Evolutionary conservation across 2,329 filamentous ascomycete species (phyloP).

Genomic region (Exophiala bonariae): DNA sequence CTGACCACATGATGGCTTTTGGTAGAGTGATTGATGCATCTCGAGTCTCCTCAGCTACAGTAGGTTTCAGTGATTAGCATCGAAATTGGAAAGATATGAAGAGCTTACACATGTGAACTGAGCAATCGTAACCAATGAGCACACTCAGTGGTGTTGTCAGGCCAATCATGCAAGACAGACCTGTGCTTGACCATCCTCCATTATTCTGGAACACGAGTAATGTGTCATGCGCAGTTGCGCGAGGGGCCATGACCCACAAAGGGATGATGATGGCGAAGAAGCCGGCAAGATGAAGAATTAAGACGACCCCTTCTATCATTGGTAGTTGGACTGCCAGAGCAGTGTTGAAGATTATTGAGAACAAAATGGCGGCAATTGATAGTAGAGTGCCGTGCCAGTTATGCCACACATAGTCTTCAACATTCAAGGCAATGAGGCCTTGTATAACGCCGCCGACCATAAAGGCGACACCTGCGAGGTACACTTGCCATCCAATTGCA

Average conservation of each 20-base stretch:
- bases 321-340: constrained; percentile 32
- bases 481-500: constrained; percentile 47
- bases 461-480: constrained; percentile 41
- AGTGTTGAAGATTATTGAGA: constrained; percentile 25
- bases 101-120: constrained; percentile 11
- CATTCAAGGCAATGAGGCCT: constrained; percentile 27
- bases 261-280: constrained; percentile 45
- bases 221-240: constrained; percentile 34
- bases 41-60: constrained; percentile 47
- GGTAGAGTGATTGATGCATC: constrained; percentile 50
- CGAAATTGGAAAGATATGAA: too few species aligned
- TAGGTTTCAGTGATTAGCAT: too few species aligned
- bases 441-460: constrained; percentile 34
- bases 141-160: constrained; percentile 23
- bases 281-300: constrained; percentile 50
- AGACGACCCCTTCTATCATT: constrained; percentile 51
- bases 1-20: constrained; percentile 48
- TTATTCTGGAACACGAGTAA: constrained; percentile 40
- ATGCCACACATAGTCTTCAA: constrained; percentile 21
- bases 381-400: constrained; percentile 28
- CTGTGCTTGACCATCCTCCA: constrained; percentile 35
- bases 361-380: constrained; percentile 16
- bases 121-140: constrained; percentile 13
- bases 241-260: constrained; percentile 41
- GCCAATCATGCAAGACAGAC: constrained; percentile 28